phyloP scores from a whole-genome alignment of 1,284 basidiomycete genomes.

The Rhodotorula sp. region DNA sequence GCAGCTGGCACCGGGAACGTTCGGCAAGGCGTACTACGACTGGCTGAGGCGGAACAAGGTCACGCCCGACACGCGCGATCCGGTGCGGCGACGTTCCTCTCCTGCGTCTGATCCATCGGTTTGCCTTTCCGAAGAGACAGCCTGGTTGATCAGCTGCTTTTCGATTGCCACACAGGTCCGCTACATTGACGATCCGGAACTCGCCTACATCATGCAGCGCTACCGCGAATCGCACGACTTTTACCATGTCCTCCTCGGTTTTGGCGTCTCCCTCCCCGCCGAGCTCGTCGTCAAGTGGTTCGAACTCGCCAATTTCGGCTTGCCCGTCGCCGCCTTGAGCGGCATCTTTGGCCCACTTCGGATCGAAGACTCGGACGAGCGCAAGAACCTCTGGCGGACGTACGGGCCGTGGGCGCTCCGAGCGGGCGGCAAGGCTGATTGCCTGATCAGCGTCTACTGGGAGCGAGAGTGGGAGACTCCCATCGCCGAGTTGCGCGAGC shows the following conservation, averaged over 20 bases:
- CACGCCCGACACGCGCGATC: constrained; percentile 91
- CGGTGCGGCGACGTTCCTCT: constrained; percentile 57
- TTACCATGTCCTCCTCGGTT: constrained; percentile 49
- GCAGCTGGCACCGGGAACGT: constrained; percentile 70
- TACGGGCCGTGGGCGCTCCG: constrained; percentile 88
- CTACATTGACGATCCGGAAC: constrained; percentile 87
- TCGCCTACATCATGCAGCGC: constrained; percentile 95
- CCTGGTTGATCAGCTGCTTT: neutral
- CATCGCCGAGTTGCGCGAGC: constrained; percentile 71
- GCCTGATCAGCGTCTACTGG: constrained; percentile 91
- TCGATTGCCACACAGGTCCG: constrained; percentile 62
- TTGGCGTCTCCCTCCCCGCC: constrained; percentile 69
- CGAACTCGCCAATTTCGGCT: constrained; percentile 86
- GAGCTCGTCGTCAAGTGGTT: constrained; percentile 97
- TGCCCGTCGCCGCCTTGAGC: constrained; percentile 83
- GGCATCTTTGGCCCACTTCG: constrained; percentile 65
- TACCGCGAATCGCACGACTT: constrained; percentile 68
- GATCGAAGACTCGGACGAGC: constrained; percentile 55
- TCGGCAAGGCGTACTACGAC: constrained; percentile 81
- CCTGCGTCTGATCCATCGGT: neutral
- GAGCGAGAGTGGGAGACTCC: constrained; percentile 88
- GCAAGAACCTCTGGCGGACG: constrained; percentile 61
- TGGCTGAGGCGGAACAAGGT: constrained; percentile 89
- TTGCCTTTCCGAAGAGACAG: neutral
- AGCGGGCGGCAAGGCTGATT: constrained; percentile 64